A percentile compares a stretch with the other conserved stretches of the same genome.
These are phyloP conservation scores for Leishmania arabica DNA, from an alignment of 208 protist species.

Conservation along the genomic window DNA sequence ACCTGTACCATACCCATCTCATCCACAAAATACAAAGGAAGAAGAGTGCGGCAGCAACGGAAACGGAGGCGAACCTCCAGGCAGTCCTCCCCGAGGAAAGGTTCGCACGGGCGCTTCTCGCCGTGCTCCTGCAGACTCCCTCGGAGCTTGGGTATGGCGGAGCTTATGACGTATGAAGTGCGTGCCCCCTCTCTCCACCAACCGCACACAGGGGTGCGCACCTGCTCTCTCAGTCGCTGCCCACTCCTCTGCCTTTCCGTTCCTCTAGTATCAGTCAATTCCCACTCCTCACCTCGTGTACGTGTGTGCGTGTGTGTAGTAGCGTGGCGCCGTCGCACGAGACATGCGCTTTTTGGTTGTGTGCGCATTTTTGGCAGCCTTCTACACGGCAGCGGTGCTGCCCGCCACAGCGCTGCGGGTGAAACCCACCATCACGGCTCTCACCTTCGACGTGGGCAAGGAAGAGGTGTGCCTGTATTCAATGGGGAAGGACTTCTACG, in stretches of 20 bases:
- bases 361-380: conserved; percentile 7
- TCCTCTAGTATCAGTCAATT: not conserved
- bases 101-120: not conserved
- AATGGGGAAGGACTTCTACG: conserved; percentile 50
- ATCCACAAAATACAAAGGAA: not conserved
- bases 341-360: conserved; percentile 10
- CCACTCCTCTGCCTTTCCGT: not conserved
- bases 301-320: not conserved
- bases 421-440: conserved; percentile 45
- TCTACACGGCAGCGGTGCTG: not conserved
- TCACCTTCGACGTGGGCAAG: conserved; percentile 64
- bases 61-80: not conserved
- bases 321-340: not conserved
- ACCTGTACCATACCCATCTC: not conserved
- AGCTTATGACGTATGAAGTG: not conserved
- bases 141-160: not conserved
- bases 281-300: not conserved
- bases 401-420: conserved; percentile 43
- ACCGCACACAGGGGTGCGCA: not conserved
- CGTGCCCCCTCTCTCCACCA: not conserved
- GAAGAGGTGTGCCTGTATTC: conserved; percentile 83
- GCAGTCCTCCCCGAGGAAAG: not conserved
- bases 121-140: not conserved
- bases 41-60: not conserved
- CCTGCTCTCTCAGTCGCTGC: not conserved